Evolutionary conservation across 208 protist species (phyloP).

Genomic region (Lotmaria passim): DNA sequence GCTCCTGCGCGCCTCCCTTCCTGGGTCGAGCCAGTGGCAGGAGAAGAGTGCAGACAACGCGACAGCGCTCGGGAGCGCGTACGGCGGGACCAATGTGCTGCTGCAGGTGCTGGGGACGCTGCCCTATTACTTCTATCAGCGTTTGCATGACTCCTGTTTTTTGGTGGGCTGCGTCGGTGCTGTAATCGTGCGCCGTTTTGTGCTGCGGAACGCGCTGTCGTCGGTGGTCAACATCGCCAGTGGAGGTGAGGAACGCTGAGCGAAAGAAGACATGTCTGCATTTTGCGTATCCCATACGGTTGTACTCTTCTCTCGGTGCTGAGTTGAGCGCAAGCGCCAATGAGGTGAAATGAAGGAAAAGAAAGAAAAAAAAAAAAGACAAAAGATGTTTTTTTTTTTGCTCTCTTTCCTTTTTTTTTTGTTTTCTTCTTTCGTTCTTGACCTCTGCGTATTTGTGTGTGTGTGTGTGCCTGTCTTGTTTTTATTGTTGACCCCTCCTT

Average conservation of each 20-base stretch:
- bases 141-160: conserved; percentile 73
- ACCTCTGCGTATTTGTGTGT: not conserved
- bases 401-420: conserved; percentile 5
- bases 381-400: not conserved
- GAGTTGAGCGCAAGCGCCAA: too few relatives aligned
- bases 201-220: conserved; percentile 37
- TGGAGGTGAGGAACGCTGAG: conserved; percentile 17
- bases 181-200: conserved; percentile 43
- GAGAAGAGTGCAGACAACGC: not conserved
- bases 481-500: conserved; percentile 1
- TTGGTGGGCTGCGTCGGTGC: conserved; percentile 46
- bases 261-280: not conserved
- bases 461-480: conserved; percentile 6
- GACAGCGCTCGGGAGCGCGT: not conserved
- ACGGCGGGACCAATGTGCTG: conserved; percentile 36
- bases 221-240: conserved; percentile 32
- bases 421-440: too few relatives aligned
- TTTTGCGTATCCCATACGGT: not conserved
- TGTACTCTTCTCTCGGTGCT: too few relatives aligned
- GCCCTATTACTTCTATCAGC: conserved; percentile 73
- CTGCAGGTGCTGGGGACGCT: conserved; percentile 47
- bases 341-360: not conserved
- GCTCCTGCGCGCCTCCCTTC: conserved; percentile 60
- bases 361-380: not conserved
- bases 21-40: conserved; percentile 4